Evolutionary conservation across 805 yeast species (phyloP), one percentile per base, ranked within the genome.

Genomic region (Hanseniaspora singularis): DNA sequence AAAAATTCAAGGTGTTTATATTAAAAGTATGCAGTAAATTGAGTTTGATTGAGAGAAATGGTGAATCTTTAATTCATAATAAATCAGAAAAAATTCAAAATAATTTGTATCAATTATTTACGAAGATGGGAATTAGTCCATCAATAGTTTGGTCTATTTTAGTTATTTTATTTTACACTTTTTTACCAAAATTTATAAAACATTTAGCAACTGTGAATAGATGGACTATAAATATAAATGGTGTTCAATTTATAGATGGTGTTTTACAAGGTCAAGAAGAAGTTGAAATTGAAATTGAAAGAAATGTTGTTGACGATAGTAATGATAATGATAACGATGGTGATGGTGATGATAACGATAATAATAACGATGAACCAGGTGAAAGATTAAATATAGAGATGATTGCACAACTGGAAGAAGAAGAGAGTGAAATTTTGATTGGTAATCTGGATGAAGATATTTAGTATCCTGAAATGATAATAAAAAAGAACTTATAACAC

Each of bases 271-370:
- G n/a, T n/a, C n/a, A n/a, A n/a, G 34, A 28, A 22, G 20, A 19
- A 18, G 41, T 11, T 12, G 26, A 15, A 6, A 18, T 6, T 18
- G 15, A 18, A 4, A 11, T 7, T 16, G 36, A 32, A 32, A 15
- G 15, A 15, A 11, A 6, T 18, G 15, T 18, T 12, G 14, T 30
- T 10, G 32, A 30, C 6, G 32, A n/a, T n/a, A n/a, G n/a, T n/a
- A n/a, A 30, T 10, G 15, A 30, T n/a, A 6, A 51, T 7, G 58
- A 55, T n/a, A 59, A 52, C 10, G 52, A 55, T 3, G 58, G 51
- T 30, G 55, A 52, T 3, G 55, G 49, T 4, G 55, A 47, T 10
- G 57, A 60, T 16, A 55, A 53, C 12, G 57, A 51, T 1, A n/a
- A n/a, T n/a, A n/a, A n/a, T n/a, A n/a, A n/a, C n/a, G n/a, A n/a